A percentile compares a stretch with the other conserved stretches of the same genome.
Evolutionary conservation across 257 asterid species (phyloP).

Genomic region (Salvia miltiorrhiza): DNA sequence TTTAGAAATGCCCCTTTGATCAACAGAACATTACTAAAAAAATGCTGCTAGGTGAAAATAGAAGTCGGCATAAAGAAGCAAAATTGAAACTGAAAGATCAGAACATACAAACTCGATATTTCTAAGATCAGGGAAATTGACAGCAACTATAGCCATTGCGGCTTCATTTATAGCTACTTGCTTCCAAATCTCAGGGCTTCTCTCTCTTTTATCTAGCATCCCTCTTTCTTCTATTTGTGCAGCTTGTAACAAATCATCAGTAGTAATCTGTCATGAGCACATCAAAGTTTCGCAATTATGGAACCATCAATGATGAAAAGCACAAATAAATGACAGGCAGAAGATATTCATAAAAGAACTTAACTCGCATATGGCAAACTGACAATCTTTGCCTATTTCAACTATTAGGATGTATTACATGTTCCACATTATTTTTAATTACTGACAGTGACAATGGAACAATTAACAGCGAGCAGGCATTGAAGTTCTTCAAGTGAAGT

Average conservation of each 20-base stretch:
- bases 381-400: background rate
- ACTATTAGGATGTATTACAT: background rate
- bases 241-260: constrained; percentile 96
- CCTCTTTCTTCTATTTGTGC: constrained; percentile 98
- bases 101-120: constrained; percentile 81
- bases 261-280: constrained; percentile 66
- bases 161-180: constrained; percentile 95
- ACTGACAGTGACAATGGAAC: background rate
- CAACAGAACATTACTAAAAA: background rate
- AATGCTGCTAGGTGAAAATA: background rate
- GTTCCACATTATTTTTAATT: background rate
- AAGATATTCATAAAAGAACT: background rate
- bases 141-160: constrained; percentile 81
- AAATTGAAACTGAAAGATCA: constrained; percentile 5
- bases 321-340: background rate
- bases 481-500: constrained; percentile 18
- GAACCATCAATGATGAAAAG: background rate
- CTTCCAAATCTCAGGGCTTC: constrained; percentile 89
- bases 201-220: constrained; percentile 80
- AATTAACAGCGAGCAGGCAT: background rate
- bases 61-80: constrained; percentile 6
- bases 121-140: constrained; percentile 86
- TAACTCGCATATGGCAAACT: background rate
- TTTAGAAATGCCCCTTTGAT: background rate
- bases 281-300: background rate